Evolutionary conservation across 2,329 filamentous ascomycete genomes (phyloP).

Genomic region (Fusarium sp.): DNA sequence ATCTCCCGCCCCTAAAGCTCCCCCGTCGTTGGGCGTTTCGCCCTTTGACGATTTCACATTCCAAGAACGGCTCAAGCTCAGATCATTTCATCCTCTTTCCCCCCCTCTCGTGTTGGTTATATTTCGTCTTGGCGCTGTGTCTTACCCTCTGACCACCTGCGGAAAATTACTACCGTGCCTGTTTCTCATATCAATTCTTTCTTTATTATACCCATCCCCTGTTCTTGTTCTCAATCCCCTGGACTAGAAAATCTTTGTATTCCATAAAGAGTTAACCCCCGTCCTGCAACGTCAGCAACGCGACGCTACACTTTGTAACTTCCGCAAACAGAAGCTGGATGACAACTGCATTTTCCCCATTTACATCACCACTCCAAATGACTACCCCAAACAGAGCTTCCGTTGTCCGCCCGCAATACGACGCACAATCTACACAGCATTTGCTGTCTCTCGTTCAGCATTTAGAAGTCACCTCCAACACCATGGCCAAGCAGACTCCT

Average conservation of each 20-base stretch:
- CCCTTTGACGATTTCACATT: slow-evolving; percentile 15
- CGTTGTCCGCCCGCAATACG: slow-evolving; percentile 21
- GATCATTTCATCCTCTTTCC: neutral
- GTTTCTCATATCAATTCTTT: neutral
- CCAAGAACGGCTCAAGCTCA: neutral
- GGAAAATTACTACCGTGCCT: neutral
- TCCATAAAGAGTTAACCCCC: neutral
- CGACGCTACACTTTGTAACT: neutral
- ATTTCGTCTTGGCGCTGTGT: slow-evolving; percentile 5
- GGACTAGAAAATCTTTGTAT: neutral
- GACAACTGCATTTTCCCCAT: neutral
- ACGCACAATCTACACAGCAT: slow-evolving; percentile 27
- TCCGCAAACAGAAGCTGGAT: neutral
- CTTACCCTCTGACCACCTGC: neutral
- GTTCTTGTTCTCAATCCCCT: neutral
- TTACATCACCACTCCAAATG: slow-evolving; percentile 10
- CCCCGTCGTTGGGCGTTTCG: slow-evolving; percentile 11
- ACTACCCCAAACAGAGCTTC: slow-evolving; percentile 16
- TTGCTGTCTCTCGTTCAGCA: slow-evolving; percentile 29
- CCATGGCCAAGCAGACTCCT: slow-evolving; percentile 30
- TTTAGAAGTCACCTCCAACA: slow-evolving; percentile 18
- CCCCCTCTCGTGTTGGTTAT: neutral
- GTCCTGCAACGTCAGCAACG: neutral
- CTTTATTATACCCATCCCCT: neutral
- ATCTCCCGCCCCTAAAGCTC: neutral